These are phyloP conservation scores for Pseudozyma hubeiensis DNA, from an alignment of 1,284 basidiomycete genomes.

Conservation along the genomic window DNA sequence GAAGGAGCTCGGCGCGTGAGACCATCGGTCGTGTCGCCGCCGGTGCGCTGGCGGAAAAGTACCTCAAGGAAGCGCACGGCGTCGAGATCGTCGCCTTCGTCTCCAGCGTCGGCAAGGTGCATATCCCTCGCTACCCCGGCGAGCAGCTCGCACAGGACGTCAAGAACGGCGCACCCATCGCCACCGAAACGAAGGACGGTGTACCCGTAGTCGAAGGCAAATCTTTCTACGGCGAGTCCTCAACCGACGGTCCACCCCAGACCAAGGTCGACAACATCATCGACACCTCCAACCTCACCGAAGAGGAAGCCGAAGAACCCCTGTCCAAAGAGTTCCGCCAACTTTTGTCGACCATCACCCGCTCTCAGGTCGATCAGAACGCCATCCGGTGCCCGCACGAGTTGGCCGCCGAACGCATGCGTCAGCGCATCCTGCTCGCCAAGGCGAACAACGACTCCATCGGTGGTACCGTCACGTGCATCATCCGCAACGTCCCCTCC, in stretches of 20 bases:
- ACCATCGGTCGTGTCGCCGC: slow-evolving; percentile 98
- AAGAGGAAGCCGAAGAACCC: slow-evolving; percentile 81
- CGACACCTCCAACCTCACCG: slow-evolving; percentile 72
- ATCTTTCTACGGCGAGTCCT: slow-evolving; percentile 47
- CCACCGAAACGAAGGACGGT: slow-evolving; percentile 16
- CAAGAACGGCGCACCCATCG: slow-evolving; percentile 17
- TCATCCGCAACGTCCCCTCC: slow-evolving; percentile 87
- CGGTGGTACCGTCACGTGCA: slow-evolving; percentile 95
- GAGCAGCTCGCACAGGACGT: slow-evolving; percentile 51
- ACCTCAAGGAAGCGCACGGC: slow-evolving; percentile 86
- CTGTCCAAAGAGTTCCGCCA: slow-evolving; percentile 85
- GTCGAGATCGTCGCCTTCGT: slow-evolving; percentile 98
- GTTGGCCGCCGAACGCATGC: slow-evolving; percentile 89
- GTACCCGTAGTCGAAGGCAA: slow-evolving; percentile 21
- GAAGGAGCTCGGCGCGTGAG: slow-evolving; percentile 92
- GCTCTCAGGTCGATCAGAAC: slow-evolving; percentile 88
- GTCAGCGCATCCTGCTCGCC: slow-evolving; percentile 90
- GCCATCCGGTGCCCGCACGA: slow-evolving; percentile 89
- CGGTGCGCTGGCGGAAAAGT: slow-evolving; percentile 97
- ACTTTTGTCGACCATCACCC: slow-evolving; percentile 82
- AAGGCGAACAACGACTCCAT: slow-evolving; percentile 93
- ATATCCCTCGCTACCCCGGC: slow-evolving; percentile 72
- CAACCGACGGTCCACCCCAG: slow-evolving; percentile 70
- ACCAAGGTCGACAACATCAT: slow-evolving; percentile 59
- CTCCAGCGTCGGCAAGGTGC: slow-evolving; percentile 91